A percentile compares a stretch with the other conserved stretches of the same genome.
Conservation (phyloP, 345 rosid genomes). For the Erodium maritimum region DNA sequence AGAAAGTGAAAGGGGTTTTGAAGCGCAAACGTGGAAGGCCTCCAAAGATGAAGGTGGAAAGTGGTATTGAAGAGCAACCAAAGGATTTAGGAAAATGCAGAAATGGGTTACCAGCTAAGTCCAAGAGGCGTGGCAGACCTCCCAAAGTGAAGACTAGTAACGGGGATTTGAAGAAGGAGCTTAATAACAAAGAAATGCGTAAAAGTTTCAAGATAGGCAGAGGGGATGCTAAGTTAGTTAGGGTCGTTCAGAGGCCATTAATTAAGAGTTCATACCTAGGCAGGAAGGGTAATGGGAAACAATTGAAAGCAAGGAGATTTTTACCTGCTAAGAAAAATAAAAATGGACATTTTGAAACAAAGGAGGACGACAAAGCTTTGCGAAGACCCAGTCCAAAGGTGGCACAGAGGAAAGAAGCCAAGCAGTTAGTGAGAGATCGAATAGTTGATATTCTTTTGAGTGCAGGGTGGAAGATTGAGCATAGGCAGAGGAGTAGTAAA, state of each 20-base stretch:
- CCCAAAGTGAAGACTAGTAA: constrained; percentile 5
- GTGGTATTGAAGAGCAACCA: background rate
- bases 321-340: constrained; percentile 13
- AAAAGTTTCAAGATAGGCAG: constrained; percentile 17
- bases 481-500: constrained; percentile 58
- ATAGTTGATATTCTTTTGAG: constrained; percentile 52
- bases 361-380: constrained; percentile 6
- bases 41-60: constrained; percentile 2
- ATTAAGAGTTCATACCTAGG: constrained; percentile 12
- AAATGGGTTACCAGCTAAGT: constrained; percentile 2
- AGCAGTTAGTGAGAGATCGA: constrained; percentile 50
- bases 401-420: constrained; percentile 23
- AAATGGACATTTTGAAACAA: constrained; percentile 10
- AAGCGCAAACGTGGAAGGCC: constrained; percentile 22
- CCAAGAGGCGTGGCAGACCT: constrained; percentile 18
- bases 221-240: constrained; percentile 9
- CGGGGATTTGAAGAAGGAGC: constrained; percentile 1
- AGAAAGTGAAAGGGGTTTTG: background rate
- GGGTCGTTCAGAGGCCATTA: constrained; percentile 14
- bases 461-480: constrained; percentile 84
- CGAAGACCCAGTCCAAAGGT: constrained; percentile 2
- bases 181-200: constrained; percentile 12
- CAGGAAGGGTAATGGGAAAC: constrained; percentile 8
- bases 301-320: constrained; percentile 11
- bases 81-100: background rate